These are phyloP conservation scores for Cryptosporidium viatorum DNA, from an alignment of 169 alveolate species.

Conservation along the genomic window DNA sequence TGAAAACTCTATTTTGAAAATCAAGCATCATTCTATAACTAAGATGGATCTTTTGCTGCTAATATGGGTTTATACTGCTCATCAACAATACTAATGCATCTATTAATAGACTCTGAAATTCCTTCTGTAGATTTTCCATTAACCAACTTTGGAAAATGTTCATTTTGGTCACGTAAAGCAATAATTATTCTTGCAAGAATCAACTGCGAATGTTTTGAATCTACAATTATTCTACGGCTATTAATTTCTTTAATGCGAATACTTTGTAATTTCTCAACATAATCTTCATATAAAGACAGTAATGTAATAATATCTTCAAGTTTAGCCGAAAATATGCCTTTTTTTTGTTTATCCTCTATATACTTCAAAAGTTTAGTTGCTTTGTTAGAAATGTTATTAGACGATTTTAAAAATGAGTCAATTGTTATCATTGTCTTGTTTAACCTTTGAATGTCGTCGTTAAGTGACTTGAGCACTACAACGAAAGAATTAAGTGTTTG, in stretches of 20 bases:
- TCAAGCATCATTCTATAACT: background rate
- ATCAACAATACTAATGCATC: conserved; percentile 52
- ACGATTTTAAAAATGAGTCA: conserved; percentile 47
- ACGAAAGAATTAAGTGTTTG: conserved; percentile 44
- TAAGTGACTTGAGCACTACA: conserved; percentile 17
- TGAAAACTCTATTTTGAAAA: background rate
- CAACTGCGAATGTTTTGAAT: conserved; percentile 46
- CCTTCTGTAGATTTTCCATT: conserved; percentile 35
- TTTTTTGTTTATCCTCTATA: conserved; percentile 56
- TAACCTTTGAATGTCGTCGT: conserved; percentile 52
- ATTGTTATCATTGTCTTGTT: conserved; percentile 38
- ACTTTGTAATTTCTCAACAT: conserved; percentile 43
- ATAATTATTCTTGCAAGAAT: conserved; percentile 66
- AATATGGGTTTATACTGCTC: conserved; percentile 33
- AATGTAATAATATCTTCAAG: conserved; percentile 37
- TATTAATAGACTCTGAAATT: conserved; percentile 26
- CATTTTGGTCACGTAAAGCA: conserved; percentile 42
- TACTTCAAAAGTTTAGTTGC: conserved; percentile 56
- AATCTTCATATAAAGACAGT: conserved; percentile 44
- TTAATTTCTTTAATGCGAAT: conserved; percentile 35
- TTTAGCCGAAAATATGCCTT: conserved; percentile 55
- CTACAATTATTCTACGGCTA: conserved; percentile 37
- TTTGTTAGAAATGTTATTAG: conserved; percentile 20
- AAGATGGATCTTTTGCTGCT: background rate
- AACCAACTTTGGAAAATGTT: conserved; percentile 18